Conservation (phyloP, 257 asterid genomes). For the Dorcoceras hygrometricum region DNA sequence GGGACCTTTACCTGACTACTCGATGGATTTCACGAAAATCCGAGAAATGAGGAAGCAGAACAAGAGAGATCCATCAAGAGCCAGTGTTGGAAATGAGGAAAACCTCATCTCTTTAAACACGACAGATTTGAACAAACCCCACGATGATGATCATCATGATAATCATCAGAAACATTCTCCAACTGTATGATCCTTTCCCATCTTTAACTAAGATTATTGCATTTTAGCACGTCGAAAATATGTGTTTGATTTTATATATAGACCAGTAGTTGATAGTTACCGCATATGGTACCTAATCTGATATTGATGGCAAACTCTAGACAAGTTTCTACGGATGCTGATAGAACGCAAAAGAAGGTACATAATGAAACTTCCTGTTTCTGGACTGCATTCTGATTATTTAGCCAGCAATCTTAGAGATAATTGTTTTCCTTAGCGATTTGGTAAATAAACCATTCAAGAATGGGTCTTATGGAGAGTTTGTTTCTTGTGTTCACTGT, state of each 20-base stretch:
- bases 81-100: slow-evolving; percentile 88
- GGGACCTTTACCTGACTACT: slow-evolving; percentile 73
- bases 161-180: slow-evolving; percentile 58
- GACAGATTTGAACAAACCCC: slow-evolving; percentile 31
- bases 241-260: neutral
- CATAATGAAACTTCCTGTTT: neutral
- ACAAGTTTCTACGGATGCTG: slow-evolving; percentile 18
- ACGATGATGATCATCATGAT: slow-evolving; percentile 33
- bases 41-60: slow-evolving; percentile 87
- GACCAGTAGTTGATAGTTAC: neutral
- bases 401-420: neutral
- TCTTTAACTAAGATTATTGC: neutral
- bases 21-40: slow-evolving; percentile 82
- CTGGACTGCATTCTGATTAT: neutral
- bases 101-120: slow-evolving; percentile 57
- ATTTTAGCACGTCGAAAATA: neutral
- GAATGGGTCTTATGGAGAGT: neutral
- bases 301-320: neutral
- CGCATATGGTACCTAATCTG: neutral
- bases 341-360: neutral
- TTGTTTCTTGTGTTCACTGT: too few species aligned
- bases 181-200: slow-evolving; percentile 43
- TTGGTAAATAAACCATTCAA: neutral
- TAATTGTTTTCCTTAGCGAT: neutral
- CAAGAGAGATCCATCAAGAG: slow-evolving; percentile 79